Evolutionary conservation across 1,139 yeast species (phyloP), one percentile per base, ranked within the genome.

Genomic region (Wickerhamomyces sp.): DNA sequence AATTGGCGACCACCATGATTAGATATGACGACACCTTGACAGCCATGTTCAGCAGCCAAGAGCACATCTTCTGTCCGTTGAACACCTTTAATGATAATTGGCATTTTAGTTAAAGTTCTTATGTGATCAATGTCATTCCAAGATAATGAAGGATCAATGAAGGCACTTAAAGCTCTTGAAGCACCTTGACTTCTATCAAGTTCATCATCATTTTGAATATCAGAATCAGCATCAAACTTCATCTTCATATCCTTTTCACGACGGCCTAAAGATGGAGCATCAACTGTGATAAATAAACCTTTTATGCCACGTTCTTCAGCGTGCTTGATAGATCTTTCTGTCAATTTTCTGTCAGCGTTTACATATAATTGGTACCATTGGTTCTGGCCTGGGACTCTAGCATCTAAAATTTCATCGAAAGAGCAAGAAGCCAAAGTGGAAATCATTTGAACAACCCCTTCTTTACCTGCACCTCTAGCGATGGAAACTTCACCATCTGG

Each of bases 331-430:
- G 78, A 83, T 36, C 68, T 76, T 22, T 74, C 76, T 4, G 75
- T 81, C 35, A 84, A 64, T 12, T 71, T 68, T 36, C 92, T 72
- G 57, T 81, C 83, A 25, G 81, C 67, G 55, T 87, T 87, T 39
- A 89, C 96, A 55, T 90, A 90, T 39, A 90, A 68, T 64, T 90
- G 97, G 59, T 81, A 79, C 97, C 97, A 90, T 58, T 87, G 94
- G 7, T 57, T 47, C 54, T 60, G 87, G 61, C 61, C 74, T 54
- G 65, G 63, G 5, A 60, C 58, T 17, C 84, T 78, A 16, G 76
- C 78, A 39, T 70, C 78, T 5, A 80, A 75, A 48, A 85, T 81
- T 51, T 85, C 94, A 45, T 80, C 83, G 49, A 83, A 72, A 14
- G 87, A 75, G 58, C 84, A 81, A 4, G 90, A 81, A 1, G 94